A percentile compares a stretch with the other conserved stretches of the same genome.
These are phyloP conservation scores for Lecanosticta acicola DNA, from an alignment of 2,329 filamentous ascomycete species.

Conservation along the genomic window DNA sequence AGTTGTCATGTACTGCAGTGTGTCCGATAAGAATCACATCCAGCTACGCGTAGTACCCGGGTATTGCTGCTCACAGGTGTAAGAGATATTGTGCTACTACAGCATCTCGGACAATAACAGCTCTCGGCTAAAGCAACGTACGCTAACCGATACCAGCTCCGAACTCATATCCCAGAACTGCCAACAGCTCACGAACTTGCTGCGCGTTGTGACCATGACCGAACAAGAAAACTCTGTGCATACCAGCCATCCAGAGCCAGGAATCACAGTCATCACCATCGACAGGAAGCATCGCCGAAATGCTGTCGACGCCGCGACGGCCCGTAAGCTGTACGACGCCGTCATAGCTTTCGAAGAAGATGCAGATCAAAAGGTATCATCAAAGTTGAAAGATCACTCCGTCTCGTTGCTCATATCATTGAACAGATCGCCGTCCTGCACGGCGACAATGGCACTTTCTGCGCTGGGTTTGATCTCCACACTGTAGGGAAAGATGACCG, in stretches of 20 bases:
- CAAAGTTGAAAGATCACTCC: background rate
- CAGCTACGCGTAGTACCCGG: no score
- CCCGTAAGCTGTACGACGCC: conserved; percentile 43
- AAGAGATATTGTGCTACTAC: no score
- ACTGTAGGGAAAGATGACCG: conserved; percentile 33
- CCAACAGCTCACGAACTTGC: no score
- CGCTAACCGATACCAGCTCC: background rate
- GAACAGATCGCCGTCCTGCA: conserved; percentile 36
- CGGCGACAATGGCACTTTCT: conserved; percentile 47
- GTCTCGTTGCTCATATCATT: background rate
- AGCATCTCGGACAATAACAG: no score
- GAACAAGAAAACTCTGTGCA: conserved; percentile 17
- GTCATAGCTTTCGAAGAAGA: conserved; percentile 49
- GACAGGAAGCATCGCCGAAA: conserved; percentile 49
- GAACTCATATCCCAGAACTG: background rate
- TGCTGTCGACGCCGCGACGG: conserved; percentile 48
- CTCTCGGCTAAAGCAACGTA: no score
- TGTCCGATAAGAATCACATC: no score
- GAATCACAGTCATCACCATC: conserved; percentile 53
- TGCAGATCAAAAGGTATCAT: conserved; percentile 43
- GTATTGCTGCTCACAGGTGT: no score
- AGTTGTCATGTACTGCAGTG: no score
- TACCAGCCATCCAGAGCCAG: conserved; percentile 25
- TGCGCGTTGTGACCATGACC: no score
- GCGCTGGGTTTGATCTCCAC: conserved; percentile 50